Evolutionary conservation across 1,284 basidiomycete genomes (phyloP), one percentile per base, ranked within the genome.

Genomic region (Leucoagaricus sp.): DNA sequence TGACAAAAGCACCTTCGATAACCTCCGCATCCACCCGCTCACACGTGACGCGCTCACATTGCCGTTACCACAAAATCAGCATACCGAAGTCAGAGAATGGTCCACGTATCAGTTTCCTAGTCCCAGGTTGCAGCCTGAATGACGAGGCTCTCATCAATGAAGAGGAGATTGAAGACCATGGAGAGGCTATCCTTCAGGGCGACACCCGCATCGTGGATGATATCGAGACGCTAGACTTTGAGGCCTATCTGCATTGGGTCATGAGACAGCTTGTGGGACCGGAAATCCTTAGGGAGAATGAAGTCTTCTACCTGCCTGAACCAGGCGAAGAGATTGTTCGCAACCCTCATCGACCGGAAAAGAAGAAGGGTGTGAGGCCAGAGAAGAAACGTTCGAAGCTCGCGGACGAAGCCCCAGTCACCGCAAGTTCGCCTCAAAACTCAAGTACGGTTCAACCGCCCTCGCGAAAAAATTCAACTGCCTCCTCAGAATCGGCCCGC

Each of bases 1-100:
- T 57, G 15, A 51, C 44, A 3, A 57, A 57, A 19, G 55, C 55
- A 3, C 55, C 55, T 10, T 40, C 42, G 7, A 26, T 40, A 15
- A 12, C 55, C 23, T 29, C 44, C 31, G 23, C 28, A 13, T 36
- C 53, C 28, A 58, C 65, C 4, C 70, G 63, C 52, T 72, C 77
- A 17, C 75, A 74, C 3, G 69, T 78, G 3, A 81, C 79, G 13
- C 79, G 86, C 4, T 86, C 86, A 2, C 79, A 86, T 56, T 88
- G 86, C 60, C 80, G 82, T 38, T 88, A 83, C 67, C 85, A 84
- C 64, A 82, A 79, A 57, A 83, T 88, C 64, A 85, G 82, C 60
- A 65, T 88, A 13, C 84, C 84, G 0, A 72, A 71, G 33, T 76
- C 78, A 49, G 81, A 83, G 57, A 71, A 73, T 41, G 79, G 79